These are phyloP conservation scores for Neurospora sp. DNA, from an alignment of 2,329 filamentous ascomycete genomes.

Conservation along the genomic window DNA sequence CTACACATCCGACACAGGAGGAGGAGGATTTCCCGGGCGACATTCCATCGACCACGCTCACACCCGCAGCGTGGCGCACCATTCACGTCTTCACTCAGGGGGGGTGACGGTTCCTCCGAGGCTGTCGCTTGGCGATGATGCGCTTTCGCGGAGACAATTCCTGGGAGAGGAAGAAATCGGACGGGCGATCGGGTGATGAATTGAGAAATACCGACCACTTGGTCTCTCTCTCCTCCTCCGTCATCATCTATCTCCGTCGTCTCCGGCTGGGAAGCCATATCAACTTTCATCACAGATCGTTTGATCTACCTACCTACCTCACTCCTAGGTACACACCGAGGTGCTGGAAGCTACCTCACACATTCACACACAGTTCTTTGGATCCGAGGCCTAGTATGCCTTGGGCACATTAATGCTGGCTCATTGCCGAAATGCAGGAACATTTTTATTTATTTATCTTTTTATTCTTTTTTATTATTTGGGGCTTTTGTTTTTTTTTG, in stretches of 20 bases:
- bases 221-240: neutral
- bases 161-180: conserved; percentile 40
- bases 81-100: conserved; percentile 31
- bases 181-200: conserved; percentile 40
- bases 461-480: neutral
- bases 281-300: neutral
- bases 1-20: neutral
- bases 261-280: neutral
- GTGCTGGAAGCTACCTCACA: neutral
- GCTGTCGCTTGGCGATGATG: conserved; percentile 37
- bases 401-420: neutral
- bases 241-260: neutral
- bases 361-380: neutral
- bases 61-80: conserved; percentile 15
- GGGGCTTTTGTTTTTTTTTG: neutral
- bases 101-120: conserved; percentile 33
- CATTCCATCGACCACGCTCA: conserved; percentile 24
- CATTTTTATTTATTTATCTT: neutral
- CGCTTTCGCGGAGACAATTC: conserved; percentile 38
- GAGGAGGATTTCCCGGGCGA: conserved; percentile 22
- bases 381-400: neutral
- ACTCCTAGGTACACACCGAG: neutral
- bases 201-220: too few relatives aligned
- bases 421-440: neutral
- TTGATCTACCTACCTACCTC: neutral